Evolutionary conservation across 2,329 filamentous ascomycete species (phyloP), one percentile per base, ranked within the genome.

Genomic region (Claviceps sp.): DNA sequence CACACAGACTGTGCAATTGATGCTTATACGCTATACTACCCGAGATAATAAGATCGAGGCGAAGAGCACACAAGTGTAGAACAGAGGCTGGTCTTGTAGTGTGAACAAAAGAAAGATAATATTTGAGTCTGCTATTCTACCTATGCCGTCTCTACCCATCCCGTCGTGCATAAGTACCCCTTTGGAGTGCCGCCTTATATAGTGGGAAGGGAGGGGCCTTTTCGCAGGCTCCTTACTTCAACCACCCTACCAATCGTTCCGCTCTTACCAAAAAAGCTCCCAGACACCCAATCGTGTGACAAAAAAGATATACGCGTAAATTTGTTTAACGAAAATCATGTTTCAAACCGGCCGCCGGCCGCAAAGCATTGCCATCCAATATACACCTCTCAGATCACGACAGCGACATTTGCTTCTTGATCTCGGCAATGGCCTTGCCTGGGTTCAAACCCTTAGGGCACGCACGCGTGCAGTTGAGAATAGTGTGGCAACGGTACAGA

Each of bases 371-470:
- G 26, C 48, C 18, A 11, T 30, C 20, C 18, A n/a, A 18, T 42
- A 4, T 7, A 20, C 22, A 18, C 18, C 30, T 6, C 8, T 26
- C 5, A 6, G 2, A 30, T 47, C 48, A 53, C 16, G 52, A 50
- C 40, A 79, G 71, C 53, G 90, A 82, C 86, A 97, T 85, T 74
- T 84, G 81, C 86, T 96, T 96, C 86, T 97, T 97, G 71, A 96
- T 95, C 78, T 96, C 86, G 50, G 90, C 90, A 73, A 98, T 95
- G 18, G 93, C 93, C 67, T 88, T 78, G 58, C 88, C 93, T 20
- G 93, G 93, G 77, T 98, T 98, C 62, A 98, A 73, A 46, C 93
- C 93, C 87, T 98, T 98, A 67, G 93, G 93, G 72, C 93, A 98
- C 52, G 91, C 95, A 70, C 88, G 79, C 60, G 90, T 91, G 82